Base-by-base conservation (phyloP, 345 rosid species). In the Salix exigua region DNA sequence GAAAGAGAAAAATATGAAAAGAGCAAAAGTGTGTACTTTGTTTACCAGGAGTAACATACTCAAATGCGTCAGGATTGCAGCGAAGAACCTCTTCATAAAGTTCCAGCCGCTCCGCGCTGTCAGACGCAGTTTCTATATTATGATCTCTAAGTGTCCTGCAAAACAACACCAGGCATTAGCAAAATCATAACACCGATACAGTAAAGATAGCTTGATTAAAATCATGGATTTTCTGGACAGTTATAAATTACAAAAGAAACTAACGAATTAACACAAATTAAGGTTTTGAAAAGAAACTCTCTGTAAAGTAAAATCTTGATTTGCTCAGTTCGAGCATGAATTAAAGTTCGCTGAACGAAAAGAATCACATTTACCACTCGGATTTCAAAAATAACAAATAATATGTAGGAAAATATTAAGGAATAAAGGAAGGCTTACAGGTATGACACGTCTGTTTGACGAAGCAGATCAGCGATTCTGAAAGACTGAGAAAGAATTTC, bases 41-140 rank as follows among this genome's bases (percentile, higher is more conserved):
- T 85, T 90, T 91, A 91, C 98, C 97, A 79, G 90, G 88, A 81
- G 84, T 84, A 74, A 83, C 91, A 88, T 87, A 91, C 90, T 95
- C 96, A 81, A 93, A 90, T 81, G 97, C 99, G 71, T 88, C 85
- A 13, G 90, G 91, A 84, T 86, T 82, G 74, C 74, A 88, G 71
- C 51, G 91, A 51, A 91, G 87, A 90, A 95, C 89, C 79, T 84
- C 91, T 73, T 84, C 87, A 81, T 87, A 80, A 81, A 93, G 90
- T 72, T 84, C 87, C 78, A 79, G 82, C 21, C 88, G 88, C 85
- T 88, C 89, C 82, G 75, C 79, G 72, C 74, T 55, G 70, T 73
- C 83, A 76, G 42, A 33, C 7, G 81, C 60, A 72, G 66, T 78
- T 73, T 78, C 85, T 83, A 37, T 78, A 30, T 84, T 82, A 74